Evolutionary conservation across 192 early-diverging fungal genomes (phyloP).

Genomic region (Podochytrium sp.): DNA sequence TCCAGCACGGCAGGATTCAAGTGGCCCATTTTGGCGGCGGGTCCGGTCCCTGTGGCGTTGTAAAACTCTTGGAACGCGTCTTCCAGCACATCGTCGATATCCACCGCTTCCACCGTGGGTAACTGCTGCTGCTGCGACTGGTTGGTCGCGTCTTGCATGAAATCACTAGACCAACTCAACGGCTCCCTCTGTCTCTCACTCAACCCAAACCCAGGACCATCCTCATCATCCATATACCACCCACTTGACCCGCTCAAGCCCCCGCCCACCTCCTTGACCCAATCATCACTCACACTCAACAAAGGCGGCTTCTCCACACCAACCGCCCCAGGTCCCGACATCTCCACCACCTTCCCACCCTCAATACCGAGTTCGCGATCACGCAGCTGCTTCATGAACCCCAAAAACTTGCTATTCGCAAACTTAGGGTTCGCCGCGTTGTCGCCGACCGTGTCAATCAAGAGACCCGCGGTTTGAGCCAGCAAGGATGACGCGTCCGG

Average conservation of each 20-base stretch:
- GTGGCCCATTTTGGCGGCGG: not conserved
- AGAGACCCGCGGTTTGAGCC: conserved; percentile 77
- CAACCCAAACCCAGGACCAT: conserved; percentile 63
- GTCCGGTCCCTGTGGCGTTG: conserved; percentile 21
- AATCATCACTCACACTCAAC: conserved; percentile 40
- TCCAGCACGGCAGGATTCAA: not conserved
- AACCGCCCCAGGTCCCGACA: not conserved
- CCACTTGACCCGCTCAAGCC: conserved; percentile 55
- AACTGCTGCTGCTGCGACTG: not conserved
- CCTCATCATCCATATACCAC: conserved; percentile 62
- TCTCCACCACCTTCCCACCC: conserved; percentile 84
- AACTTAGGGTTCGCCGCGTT: conserved; percentile 87
- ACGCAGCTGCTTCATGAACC: conserved; percentile 89
- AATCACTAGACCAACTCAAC: conserved; percentile 37
- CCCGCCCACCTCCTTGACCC: conserved; percentile 44
- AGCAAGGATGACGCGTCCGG: conserved; percentile 66
- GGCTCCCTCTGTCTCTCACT: conserved; percentile 38
- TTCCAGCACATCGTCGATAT: conserved; percentile 26
- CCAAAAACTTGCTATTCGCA: conserved; percentile 86
- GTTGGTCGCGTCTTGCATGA: not conserved
- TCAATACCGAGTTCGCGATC: conserved; percentile 88
- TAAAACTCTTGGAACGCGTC: conserved; percentile 28
- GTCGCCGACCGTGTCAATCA: conserved; percentile 76
- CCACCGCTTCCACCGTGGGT: not conserved
- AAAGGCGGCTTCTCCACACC: conserved; percentile 36